A percentile compares a stretch with the other conserved stretches of the same genome.
These are phyloP conservation scores for Phytopythium chamaehyphon DNA, from an alignment of 352 stramenopile genomes.

Conservation along the genomic window DNA sequence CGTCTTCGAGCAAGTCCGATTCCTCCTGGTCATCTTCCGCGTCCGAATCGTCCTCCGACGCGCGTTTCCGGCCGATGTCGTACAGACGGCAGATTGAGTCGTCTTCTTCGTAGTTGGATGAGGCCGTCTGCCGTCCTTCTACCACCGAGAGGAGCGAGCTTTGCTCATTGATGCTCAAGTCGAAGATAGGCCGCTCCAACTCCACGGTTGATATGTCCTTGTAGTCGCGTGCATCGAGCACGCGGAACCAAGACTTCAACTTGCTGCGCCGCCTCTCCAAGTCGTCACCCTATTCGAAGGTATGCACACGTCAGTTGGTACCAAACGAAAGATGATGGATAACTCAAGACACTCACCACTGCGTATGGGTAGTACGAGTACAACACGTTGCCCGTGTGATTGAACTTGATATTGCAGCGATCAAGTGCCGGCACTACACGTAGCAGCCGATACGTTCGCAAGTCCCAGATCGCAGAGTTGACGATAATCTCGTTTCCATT, in stretches of 20 bases:
- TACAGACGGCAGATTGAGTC: conserved; percentile 84
- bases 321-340: neutral
- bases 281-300: conserved; percentile 41
- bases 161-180: conserved; percentile 59
- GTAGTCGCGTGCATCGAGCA: conserved; percentile 79
- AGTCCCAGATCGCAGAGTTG: conserved; percentile 88
- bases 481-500: conserved; percentile 88
- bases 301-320: neutral
- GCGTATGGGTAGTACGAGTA: conserved; percentile 82
- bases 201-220: conserved; percentile 83
- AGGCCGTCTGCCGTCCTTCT: conserved; percentile 70
- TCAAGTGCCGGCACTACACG: conserved; percentile 86
- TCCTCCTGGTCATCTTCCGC: conserved; percentile 71
- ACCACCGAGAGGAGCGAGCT: conserved; percentile 67
- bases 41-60: conserved; percentile 86
- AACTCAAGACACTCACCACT: conserved; percentile 32
- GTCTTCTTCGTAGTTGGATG: conserved; percentile 52
- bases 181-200: conserved; percentile 71
- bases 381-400: conserved; percentile 55
- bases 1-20: conserved; percentile 66
- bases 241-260: conserved; percentile 81
- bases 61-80: conserved; percentile 79
- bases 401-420: conserved; percentile 79
- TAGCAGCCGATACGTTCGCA: conserved; percentile 80
- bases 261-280: conserved; percentile 53